Evolutionary conservation across 192 early-diverging fungal species (phyloP).

Genomic region (Piromyces sp.): DNA sequence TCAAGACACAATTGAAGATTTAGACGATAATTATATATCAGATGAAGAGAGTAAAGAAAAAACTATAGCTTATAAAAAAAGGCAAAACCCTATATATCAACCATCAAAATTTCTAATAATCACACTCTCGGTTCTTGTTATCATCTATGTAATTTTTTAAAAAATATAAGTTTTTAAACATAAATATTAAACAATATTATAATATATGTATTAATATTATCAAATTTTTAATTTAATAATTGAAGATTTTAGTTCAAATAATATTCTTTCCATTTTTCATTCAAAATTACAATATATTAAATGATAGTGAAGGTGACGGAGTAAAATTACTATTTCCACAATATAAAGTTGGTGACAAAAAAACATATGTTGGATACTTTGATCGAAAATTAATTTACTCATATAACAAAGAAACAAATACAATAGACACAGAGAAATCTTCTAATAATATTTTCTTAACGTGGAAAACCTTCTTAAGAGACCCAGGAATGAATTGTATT

Average conservation of each 20-base stretch:
- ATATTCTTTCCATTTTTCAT: neutral
- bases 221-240: no score
- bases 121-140: neutral
- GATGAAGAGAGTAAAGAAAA: neutral
- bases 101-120: neutral
- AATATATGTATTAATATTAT: no score
- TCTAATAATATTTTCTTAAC: neutral
- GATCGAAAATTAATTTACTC: neutral
- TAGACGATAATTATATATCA: neutral
- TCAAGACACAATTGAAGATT: neutral
- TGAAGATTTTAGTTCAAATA: neutral
- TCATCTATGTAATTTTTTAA: neutral
- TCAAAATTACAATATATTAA: neutral
- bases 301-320: neutral
- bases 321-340: neutral
- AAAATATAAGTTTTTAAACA: no score
- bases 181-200: no score
- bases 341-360: neutral
- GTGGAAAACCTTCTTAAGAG: neutral
- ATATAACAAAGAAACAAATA: neutral
- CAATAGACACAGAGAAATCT: neutral
- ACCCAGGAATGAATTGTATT: neutral
- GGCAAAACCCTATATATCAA: neutral
- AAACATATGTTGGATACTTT: neutral
- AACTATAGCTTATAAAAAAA: neutral